phyloP scores from a whole-genome alignment of 768 basidiomycete genomes.

The Russula lepida region DNA sequence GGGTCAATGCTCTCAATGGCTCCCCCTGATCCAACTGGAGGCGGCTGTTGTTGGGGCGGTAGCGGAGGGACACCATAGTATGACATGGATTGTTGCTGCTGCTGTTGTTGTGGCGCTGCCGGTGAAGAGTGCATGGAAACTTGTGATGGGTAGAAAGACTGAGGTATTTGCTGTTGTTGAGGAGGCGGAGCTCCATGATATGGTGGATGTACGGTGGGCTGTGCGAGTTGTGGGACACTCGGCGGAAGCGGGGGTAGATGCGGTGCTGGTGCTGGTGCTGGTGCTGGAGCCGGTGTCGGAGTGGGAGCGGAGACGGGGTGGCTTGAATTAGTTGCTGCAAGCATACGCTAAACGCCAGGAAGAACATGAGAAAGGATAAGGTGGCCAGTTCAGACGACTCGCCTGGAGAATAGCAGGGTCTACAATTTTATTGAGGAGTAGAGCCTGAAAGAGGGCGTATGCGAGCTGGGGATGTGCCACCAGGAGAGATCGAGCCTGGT shows the following conservation, averaged over 20 bases:
- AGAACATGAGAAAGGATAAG: not conserved
- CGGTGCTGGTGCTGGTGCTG: conserved; percentile 23
- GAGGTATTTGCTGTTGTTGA: conserved; percentile 24
- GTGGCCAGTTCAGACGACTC: conserved; percentile 19
- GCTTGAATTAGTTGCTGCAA: conserved; percentile 32
- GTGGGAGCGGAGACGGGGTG: conserved; percentile 3
- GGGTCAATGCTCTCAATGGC: conserved; percentile 18
- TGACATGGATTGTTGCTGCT: conserved; percentile 24
- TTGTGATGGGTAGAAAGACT: conserved; percentile 23
- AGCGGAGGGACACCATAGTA: conserved; percentile 25
- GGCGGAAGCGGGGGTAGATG: conserved; percentile 21
- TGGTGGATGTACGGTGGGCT: conserved; percentile 17
- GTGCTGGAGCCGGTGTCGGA: conserved; percentile 18
- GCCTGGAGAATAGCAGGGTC: conserved; percentile 80
- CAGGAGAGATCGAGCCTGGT: conserved; percentile 76
- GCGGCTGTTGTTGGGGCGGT: conserved; percentile 29
- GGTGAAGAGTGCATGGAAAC: conserved; percentile 29
- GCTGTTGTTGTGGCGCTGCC: conserved; percentile 28
- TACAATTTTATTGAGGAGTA: conserved; percentile 89
- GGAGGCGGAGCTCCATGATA: conserved; percentile 18
- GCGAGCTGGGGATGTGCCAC: conserved; percentile 84
- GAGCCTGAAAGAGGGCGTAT: conserved; percentile 92
- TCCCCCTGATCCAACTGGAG: conserved; percentile 29
- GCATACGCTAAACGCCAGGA: conserved; percentile 35
- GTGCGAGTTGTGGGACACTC: conserved; percentile 24